Evolutionary conservation across 306 rosid genomes (phyloP).

Genomic region (Vigna radiata): DNA sequence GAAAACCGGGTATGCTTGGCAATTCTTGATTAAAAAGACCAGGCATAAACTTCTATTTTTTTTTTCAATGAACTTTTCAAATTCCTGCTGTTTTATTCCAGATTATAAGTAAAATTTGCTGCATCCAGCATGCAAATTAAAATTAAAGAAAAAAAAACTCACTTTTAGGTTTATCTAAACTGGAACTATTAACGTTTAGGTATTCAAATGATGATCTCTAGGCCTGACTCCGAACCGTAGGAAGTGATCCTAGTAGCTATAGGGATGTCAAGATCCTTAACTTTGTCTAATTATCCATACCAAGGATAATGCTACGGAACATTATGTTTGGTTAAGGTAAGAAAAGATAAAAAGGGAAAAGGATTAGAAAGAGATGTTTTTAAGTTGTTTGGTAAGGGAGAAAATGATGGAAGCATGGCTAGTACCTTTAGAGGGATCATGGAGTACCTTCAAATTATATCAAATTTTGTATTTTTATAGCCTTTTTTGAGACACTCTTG

Average conservation of each 20-base stretch:
- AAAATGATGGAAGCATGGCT: background rate
- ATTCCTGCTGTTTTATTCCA: background rate
- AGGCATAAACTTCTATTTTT: background rate
- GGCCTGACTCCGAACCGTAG: background rate
- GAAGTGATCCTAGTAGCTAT: background rate
- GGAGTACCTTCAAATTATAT: too few species aligned
- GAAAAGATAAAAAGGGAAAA: background rate
- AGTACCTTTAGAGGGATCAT: too few species aligned
- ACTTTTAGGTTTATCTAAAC: constrained; percentile 10
- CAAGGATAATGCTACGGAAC: background rate
- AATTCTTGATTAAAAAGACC: background rate
- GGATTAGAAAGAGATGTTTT: background rate
- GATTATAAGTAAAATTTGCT: background rate
- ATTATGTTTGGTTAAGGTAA: background rate
- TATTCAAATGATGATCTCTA: constrained; percentile 7
- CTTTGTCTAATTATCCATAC: background rate
- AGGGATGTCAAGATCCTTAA: background rate
- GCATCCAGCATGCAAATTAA: constrained; percentile 1
- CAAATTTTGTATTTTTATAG: too few species aligned
- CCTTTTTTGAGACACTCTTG: too few species aligned
- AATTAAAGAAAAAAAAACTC: background rate
- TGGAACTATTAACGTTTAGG: background rate
- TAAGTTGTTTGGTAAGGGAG: background rate
- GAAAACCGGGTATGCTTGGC: constrained; percentile 5
- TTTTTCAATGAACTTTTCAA: background rate